Conservation (phyloP, 2,329 filamentous ascomycete genomes). For the Hypoxylon sp. region DNA sequence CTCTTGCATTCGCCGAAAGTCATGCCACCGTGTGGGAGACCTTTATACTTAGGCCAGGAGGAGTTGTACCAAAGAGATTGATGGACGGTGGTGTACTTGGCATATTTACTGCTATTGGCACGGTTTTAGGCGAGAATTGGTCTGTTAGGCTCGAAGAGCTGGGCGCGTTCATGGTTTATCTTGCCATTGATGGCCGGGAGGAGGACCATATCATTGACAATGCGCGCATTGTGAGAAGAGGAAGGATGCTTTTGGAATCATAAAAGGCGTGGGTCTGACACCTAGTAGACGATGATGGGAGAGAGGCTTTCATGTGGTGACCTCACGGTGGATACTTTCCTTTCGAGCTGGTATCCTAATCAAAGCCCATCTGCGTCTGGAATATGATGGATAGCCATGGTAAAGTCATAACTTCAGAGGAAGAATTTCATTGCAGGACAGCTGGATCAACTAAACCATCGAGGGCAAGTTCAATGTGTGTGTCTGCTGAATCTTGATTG, state of each 20-base stretch:
- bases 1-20: slow-evolving; percentile 43
- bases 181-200: slow-evolving; percentile 43
- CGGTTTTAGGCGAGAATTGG: slow-evolving; percentile 46
- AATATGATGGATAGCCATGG: background rate
- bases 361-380: background rate
- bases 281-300: slow-evolving; percentile 12
- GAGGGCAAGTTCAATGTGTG: background rate
- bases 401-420: background rate
- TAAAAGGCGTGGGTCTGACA: background rate
- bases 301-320: background rate
- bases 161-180: slow-evolving; percentile 48
- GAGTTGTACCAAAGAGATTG: slow-evolving; percentile 33
- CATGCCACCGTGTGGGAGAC: slow-evolving; percentile 43
- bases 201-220: slow-evolving; percentile 46
- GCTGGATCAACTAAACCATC: background rate
- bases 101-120: slow-evolving; percentile 17
- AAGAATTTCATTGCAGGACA: background rate
- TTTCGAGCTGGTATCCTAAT: background rate
- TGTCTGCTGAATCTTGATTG: background rate
- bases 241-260: slow-evolving; percentile 44
- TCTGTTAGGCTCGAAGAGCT: slow-evolving; percentile 46
- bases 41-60: slow-evolving; percentile 45
- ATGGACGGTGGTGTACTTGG: background rate
- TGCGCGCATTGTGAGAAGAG: slow-evolving; percentile 44
- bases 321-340: background rate